Evolutionary conservation across 805 yeast species (phyloP), one percentile per base, ranked within the genome.

Genomic region (Nakazawaea pomicola): DNA sequence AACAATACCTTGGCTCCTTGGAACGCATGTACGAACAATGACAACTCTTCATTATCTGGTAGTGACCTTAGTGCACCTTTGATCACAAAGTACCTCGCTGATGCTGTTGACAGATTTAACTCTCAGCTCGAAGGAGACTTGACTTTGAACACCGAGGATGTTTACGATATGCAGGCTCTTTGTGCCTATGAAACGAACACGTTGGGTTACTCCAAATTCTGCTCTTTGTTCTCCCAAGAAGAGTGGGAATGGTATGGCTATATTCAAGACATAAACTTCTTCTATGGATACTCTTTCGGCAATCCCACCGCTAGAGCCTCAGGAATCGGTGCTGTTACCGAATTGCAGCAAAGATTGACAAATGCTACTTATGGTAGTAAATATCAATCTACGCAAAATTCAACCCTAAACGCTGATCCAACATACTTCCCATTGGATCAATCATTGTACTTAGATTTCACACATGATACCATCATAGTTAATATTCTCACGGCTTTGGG

Each of bases 151-250:
- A 47, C 10, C 8, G 29, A 46, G 24, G 70, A 68, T 42, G 55
- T 67, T 29, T 44, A 50, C 10, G 46, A 48, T 21, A 48, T 68
- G 45, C 64, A 66, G 46, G 52, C 52, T 19, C 57, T 60, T 56
- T 66, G 70, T 55, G 72, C 70, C 4, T 68, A 57, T 46, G 72
- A 68, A 52, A 43, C 63, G 38, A 63, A 62, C 46, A 70, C 62
- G 5, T 57, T 56, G 37, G 72, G 72, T 15, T 46, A 48, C 12
- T 67, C 72, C 5, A 62, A 61, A 27, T 57, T 66, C 46, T 66
- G 71, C 45, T 55, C 54, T 23, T 50, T 67, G 16, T 67, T 68
- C 57, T 62, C 64, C 47, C 64, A 65, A 41, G 70, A 66, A 33
- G 72, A 68, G 41, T 65, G 44, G 44, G 43, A 40, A 34, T 34